A percentile compares a stretch with the other conserved stretches of the same genome.
These are phyloP conservation scores for Exidia glandulosa DNA, from an alignment of 768 basidiomycete species.

Conservation along the genomic window DNA sequence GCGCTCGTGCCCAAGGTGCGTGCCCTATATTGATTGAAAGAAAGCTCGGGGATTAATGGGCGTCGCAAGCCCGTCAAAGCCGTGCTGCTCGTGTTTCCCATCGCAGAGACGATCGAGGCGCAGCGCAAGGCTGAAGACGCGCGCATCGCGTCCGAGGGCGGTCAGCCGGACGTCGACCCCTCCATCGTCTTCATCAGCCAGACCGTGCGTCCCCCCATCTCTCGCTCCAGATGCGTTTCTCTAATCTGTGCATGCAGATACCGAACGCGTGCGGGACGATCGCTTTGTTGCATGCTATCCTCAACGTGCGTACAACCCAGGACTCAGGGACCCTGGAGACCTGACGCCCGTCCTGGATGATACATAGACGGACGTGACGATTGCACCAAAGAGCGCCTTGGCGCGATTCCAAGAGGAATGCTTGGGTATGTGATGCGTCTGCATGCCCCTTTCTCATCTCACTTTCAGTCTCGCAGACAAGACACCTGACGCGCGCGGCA, in stretches of 20 bases:
- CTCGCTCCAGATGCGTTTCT: background rate
- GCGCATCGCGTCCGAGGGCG: conserved; percentile 33
- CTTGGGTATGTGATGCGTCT: conserved; percentile 34
- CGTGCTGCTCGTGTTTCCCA: conserved; percentile 77
- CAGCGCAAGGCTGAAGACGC: conserved; percentile 51
- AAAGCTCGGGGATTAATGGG: background rate
- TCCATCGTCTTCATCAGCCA: conserved; percentile 84
- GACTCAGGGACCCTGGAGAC: background rate
- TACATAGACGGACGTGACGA: conserved; percentile 42
- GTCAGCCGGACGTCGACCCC: conserved; percentile 39
- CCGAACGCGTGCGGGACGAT: conserved; percentile 83
- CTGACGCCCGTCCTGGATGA: background rate
- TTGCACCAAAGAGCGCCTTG: conserved; percentile 47
- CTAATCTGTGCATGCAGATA: conserved; percentile 35
- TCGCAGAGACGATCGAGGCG: conserved; percentile 36
- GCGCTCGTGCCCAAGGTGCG: background rate
- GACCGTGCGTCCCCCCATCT: conserved; percentile 39
- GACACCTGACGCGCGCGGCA: conserved; percentile 62
- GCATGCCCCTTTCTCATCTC: background rate
- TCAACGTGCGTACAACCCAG: conserved; percentile 45
- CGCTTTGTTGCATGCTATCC: conserved; percentile 70
- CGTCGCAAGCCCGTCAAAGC: conserved; percentile 63
- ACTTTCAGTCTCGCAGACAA: conserved; percentile 31
- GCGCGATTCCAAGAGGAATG: conserved; percentile 56
- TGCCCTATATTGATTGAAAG: background rate